Base-by-base conservation (phyloP, 345 rosid genomes). In the Salix arbutifolia region DNA sequence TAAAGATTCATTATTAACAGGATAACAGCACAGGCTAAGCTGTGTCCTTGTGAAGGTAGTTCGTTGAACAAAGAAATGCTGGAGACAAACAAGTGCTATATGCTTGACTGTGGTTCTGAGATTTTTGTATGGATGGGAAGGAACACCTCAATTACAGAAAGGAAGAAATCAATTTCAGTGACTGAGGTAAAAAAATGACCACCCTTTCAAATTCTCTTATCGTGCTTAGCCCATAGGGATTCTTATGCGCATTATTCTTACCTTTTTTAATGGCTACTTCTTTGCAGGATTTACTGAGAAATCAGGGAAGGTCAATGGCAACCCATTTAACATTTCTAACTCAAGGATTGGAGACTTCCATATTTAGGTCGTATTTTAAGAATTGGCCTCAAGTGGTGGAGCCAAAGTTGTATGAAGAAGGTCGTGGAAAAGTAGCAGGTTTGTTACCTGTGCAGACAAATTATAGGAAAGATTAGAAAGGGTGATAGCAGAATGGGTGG, bases 391-490 rank as follows among this genome's bases (percentile, higher is more conserved):
- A 86, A 73, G 85, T 76, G 19, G 77, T 40, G 8, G 91, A 94
- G 66, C 76, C 87, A 50, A 89, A 80, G 78, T 86, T 91, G 69
- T 90, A 88, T 81, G 91, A 84, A 71, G 98, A 94, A 77, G 95
- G 98, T 65, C 89, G 97, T 79, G 97, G 83, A 81, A 94, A 94
- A 94, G 87, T 94, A 77, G 97, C 97, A 87, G 98, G 98, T 94
- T 44, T 40, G 80, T 81, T 67, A 73, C 61, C 48, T 75, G 5
- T 62, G 71, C 67, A 65, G 66, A 56, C 23, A 73, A 73, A 25
- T 72, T 71, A 58, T 66, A 53, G 21, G 42, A 16, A 60, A 60
- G 25, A 67, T 35, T 25, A 67, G 12, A 38, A 28, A 68, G 40
- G 4, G 35, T 26, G 50, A 42, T 13, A 19, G 21, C 68, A 53